Evolutionary conservation across 768 basidiomycete genomes (phyloP).

Genomic region (Leccinellum rugosiceps): DNA sequence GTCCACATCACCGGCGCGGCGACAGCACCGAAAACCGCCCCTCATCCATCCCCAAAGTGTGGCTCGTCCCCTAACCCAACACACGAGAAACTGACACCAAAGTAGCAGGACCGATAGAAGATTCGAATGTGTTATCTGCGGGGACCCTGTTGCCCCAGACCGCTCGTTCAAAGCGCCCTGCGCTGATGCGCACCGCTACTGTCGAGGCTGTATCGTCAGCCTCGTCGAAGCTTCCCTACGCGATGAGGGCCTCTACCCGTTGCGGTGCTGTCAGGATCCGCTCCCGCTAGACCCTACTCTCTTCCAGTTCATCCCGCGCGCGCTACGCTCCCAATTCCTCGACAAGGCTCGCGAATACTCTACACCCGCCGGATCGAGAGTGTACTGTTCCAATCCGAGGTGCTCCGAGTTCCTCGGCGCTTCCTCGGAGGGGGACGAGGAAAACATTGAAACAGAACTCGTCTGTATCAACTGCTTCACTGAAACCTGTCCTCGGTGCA

Average conservation of each 20-base stretch:
- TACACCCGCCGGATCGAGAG: slow-evolving; percentile 37
- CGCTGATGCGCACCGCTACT: slow-evolving; percentile 39
- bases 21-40: background rate
- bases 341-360: slow-evolving; percentile 47
- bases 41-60: background rate
- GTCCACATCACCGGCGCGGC: background rate
- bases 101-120: background rate
- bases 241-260: slow-evolving; percentile 52
- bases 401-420: slow-evolving; percentile 56
- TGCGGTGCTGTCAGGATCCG: slow-evolving; percentile 45
- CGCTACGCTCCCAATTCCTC: slow-evolving; percentile 33
- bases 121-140: slow-evolving; percentile 39
- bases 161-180: slow-evolving; percentile 41
- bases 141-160: slow-evolving; percentile 28
- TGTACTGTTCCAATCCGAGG: slow-evolving; percentile 48
- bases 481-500: slow-evolving; percentile 48
- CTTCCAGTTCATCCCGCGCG: slow-evolving; percentile 27
- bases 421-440: slow-evolving; percentile 9
- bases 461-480: slow-evolving; percentile 41
- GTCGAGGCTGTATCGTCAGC: slow-evolving; percentile 39
- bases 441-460: slow-evolving; percentile 14
- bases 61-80: background rate
- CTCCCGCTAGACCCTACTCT: slow-evolving; percentile 30
- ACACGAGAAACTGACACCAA: background rate
- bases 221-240: slow-evolving; percentile 41